Base-by-base conservation (phyloP, 257 asterid genomes). In the Capsicum rhomboideum region DNA sequence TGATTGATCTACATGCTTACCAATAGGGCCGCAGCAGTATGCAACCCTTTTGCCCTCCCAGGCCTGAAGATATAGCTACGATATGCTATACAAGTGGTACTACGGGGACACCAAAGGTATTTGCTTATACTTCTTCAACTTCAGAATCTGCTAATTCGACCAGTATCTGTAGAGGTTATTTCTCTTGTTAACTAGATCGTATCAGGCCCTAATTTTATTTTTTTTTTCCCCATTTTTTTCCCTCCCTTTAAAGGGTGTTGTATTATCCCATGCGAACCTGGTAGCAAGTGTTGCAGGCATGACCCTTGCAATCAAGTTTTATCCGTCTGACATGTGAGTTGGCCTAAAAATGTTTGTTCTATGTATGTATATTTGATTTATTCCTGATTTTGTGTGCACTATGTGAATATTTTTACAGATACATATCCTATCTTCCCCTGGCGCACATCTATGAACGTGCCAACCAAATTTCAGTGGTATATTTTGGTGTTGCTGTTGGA, bases 41-140 rank as follows among this genome's bases (percentile, higher is more conserved):
- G 86, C 93, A 88, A 69, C 97, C 98, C 53, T 93, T 94, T 90
- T 87, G 85, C 87, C 94, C 98, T 83, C 99, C 99, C 81, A 94
- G 86, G 89, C 92, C 98, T 61, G 94, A 90, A 84, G 97, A 96
- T 58, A 82, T 89, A 74, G 98, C 98, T 28, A 96, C 99, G n/a
- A 88, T 96, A 90, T 96, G 99, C 92, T 96, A 96, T 85, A 94
- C 98, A 21, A 96, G 99, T 85, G 99, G 99, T 56, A 96, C 99
- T 72, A 96, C 99, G 55, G 99, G 99, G 82, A 96, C 99, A 49
- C 99, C 99, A 46, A 96, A 96, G 98, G 99, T 96, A 83, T 79
- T 34, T 80, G 37, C 53, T 28, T 86, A 52, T 59, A 34, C 7
- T 34, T 54, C 28, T 56, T 85, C 55, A 31, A 54, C 72, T 86